A percentile compares a stretch with the other conserved stretches of the same genome.
Evolutionary conservation across 1,284 basidiomycete species (phyloP).

Genomic region (Schizophyllum commune): DNA sequence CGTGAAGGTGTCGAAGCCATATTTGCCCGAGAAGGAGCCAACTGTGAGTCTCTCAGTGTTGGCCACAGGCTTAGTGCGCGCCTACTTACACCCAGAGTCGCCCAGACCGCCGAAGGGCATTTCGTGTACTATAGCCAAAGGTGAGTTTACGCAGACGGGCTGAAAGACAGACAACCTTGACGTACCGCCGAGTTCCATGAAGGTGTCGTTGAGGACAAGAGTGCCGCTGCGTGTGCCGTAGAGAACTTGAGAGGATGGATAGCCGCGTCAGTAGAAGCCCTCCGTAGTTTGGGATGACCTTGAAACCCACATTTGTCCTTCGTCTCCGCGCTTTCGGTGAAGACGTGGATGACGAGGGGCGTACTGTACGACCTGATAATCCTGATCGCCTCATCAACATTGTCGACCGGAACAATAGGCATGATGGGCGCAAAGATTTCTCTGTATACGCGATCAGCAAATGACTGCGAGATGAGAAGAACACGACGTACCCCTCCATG

Average conservation of each 20-base stretch:
- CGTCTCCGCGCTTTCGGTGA: slow-evolving; percentile 48
- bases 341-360: background rate
- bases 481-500: slow-evolving; percentile 68
- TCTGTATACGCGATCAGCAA: slow-evolving; percentile 18
- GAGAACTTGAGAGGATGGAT: slow-evolving; percentile 40
- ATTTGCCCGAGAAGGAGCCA: slow-evolving; percentile 17
- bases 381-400: slow-evolving; percentile 65
- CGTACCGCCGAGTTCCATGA: slow-evolving; percentile 41
- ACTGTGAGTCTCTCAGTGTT: slow-evolving; percentile 44
- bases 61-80: background rate
- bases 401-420: slow-evolving; percentile 69
- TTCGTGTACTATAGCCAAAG: slow-evolving; percentile 36
- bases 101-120: slow-evolving; percentile 71
- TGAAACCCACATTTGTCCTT: slow-evolving; percentile 68
- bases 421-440: slow-evolving; percentile 77
- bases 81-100: slow-evolving; percentile 56
- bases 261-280: no score
- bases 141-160: background rate
- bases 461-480: background rate
- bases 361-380: slow-evolving; percentile 46
- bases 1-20: slow-evolving; percentile 61
- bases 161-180: background rate
- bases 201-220: slow-evolving; percentile 59
- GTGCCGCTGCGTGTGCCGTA: slow-evolving; percentile 63
- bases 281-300: no score